Evolutionary conservation across 176 grass and related monocot species (phyloP).

Genomic region (Ensete ventricosum): DNA sequence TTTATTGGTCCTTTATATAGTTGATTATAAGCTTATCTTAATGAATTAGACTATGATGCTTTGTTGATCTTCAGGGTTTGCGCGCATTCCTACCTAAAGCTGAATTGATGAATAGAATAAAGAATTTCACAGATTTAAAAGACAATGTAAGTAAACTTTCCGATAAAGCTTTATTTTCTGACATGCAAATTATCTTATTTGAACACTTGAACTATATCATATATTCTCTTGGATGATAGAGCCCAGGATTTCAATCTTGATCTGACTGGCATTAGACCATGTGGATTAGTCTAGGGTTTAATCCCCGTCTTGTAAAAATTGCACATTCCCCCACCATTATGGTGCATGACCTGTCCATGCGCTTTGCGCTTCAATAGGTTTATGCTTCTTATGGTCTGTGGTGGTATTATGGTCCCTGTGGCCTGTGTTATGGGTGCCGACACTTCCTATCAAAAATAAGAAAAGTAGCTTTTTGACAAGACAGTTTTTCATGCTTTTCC

Average conservation of each 20-base stretch:
- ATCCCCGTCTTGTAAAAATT: background rate
- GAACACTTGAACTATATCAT: background rate
- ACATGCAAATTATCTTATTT: background rate
- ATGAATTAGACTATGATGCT: conserved; percentile 11
- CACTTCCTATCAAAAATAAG: no score
- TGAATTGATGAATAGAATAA: conserved; percentile 66
- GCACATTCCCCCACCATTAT: background rate
- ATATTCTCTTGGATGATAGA: no score
- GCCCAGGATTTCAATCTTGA: no score
- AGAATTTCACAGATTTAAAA: conserved; percentile 69
- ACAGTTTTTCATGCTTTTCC: no score
- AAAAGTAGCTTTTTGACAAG: no score
- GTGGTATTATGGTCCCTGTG: background rate
- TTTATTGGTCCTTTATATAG: conserved; percentile 11
- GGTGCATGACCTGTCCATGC: no score
- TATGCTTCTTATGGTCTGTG: background rate
- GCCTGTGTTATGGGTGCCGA: background rate
- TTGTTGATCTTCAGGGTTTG: conserved; percentile 52
- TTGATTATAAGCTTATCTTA: conserved; percentile 8
- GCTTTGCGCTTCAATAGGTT: background rate
- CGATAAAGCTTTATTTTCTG: conserved; percentile 10
- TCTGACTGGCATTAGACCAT: no score
- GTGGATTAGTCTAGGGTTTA: background rate
- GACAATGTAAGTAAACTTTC: conserved; percentile 44
- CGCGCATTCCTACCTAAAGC: conserved; percentile 84